Evolutionary conservation across 2,329 filamentous ascomycete genomes (phyloP).

Genomic region (Lanzia echinophila): DNA sequence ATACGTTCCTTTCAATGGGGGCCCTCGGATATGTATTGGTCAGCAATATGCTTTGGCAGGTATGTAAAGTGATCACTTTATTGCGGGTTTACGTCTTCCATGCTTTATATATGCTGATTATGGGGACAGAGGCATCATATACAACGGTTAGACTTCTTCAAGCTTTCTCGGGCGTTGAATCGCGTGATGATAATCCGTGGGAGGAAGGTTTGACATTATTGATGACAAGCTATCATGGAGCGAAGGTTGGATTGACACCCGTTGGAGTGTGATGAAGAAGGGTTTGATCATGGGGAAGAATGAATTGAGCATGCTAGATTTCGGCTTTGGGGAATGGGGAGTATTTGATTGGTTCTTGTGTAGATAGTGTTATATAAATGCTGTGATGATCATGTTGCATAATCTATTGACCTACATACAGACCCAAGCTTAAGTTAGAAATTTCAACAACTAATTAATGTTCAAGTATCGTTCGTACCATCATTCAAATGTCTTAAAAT

Average conservation of each 20-base stretch:
- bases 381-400: no score
- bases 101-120: constrained; percentile 28
- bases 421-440: no score
- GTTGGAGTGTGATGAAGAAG: constrained; percentile 12
- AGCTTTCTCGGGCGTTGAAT: constrained; percentile 26
- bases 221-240: constrained; percentile 17
- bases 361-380: no score
- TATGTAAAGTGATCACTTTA: constrained; percentile 5
- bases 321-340: no score
- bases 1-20: constrained; percentile 68
- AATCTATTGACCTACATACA: no score
- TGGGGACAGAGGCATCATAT: constrained; percentile 37
- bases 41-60: constrained; percentile 25
- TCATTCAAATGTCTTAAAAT: no score
- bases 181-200: constrained; percentile 17
- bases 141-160: constrained; percentile 28
- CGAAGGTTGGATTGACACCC: constrained; percentile 21
- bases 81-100: constrained; percentile 20
- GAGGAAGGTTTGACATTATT: constrained; percentile 19
- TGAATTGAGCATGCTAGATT: background rate
- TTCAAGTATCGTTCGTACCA: no score
- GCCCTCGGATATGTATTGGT: constrained; percentile 65
- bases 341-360: no score
- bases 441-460: no score
- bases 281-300: background rate